Conservation (phyloP, 352 stramenopile genomes). For the Pythium monospermum region DNA sequence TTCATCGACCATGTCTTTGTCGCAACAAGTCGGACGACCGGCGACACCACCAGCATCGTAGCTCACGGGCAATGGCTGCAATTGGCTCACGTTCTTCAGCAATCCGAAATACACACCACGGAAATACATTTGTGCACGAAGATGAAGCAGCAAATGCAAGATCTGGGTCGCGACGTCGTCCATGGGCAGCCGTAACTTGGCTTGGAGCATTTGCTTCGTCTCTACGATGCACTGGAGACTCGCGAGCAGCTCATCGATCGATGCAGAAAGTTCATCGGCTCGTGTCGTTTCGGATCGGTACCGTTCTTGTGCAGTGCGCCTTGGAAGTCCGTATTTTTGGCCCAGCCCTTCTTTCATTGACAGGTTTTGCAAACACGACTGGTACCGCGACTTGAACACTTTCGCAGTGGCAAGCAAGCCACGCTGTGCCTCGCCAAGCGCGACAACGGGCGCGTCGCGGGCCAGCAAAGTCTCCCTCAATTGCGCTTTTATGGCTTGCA, state of each 20-base stretch:
- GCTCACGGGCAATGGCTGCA: slow-evolving; percentile 30
- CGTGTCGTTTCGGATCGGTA: slow-evolving; percentile 80
- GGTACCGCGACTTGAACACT: slow-evolving; percentile 65
- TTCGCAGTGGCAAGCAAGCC: slow-evolving; percentile 29
- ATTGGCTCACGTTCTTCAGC: slow-evolving; percentile 45
- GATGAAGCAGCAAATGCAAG: slow-evolving; percentile 37
- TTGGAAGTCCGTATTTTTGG: slow-evolving; percentile 84
- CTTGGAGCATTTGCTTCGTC: slow-evolving; percentile 12
- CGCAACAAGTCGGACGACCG: slow-evolving; percentile 22
- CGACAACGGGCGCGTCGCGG: slow-evolving; percentile 31
- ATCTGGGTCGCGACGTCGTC: slow-evolving; percentile 20
- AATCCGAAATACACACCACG: slow-evolving; percentile 60
- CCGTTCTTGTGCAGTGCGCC: slow-evolving; percentile 76
- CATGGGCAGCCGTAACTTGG: slow-evolving; percentile 4
- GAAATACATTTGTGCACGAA: slow-evolving; percentile 56
- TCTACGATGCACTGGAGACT: slow-evolving; percentile 40
- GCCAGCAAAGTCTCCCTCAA: slow-evolving; percentile 28
- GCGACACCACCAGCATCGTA: slow-evolving; percentile 26
- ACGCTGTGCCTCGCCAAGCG: slow-evolving; percentile 29
- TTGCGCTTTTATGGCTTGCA: slow-evolving; percentile 36
- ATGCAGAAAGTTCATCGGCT: slow-evolving; percentile 58
- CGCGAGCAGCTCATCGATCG: slow-evolving; percentile 58
- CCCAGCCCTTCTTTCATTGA: slow-evolving; percentile 87
- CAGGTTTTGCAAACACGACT: slow-evolving; percentile 68
- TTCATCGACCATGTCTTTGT: slow-evolving; percentile 42